phyloP scores from a whole-genome alignment of 2,329 filamentous ascomycete species.

The Cladosporium oxysporum region DNA sequence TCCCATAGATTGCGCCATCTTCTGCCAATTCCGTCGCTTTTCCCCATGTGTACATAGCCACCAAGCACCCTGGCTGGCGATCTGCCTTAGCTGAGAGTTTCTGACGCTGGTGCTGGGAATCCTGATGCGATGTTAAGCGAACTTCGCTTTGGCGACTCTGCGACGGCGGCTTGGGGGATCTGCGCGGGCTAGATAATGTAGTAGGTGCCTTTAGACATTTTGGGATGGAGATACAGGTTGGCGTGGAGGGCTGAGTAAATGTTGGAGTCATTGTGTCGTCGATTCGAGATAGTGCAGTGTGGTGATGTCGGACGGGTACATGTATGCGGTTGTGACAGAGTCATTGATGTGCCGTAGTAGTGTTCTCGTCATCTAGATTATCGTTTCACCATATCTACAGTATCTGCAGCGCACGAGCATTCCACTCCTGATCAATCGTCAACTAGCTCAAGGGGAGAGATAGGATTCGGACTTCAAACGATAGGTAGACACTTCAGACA shows the following conservation, averaged over 20 bases:
- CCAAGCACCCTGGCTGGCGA: neutral
- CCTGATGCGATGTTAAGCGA: neutral
- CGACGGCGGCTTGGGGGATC: neutral
- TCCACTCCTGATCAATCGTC: neutral
- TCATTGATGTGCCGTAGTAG: neutral
- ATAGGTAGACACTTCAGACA: neutral
- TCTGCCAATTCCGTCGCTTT: neutral
- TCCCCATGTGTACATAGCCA: neutral
- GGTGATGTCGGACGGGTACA: neutral
- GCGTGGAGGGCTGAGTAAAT: neutral
- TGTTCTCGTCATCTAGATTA: neutral
- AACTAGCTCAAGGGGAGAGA: neutral
- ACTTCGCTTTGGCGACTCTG: neutral
- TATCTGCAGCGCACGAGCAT: neutral
- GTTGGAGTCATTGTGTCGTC: neutral
- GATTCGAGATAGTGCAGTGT: neutral
- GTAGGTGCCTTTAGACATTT: neutral
- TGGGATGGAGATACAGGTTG: neutral
- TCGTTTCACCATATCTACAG: neutral
- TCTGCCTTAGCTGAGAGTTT: neutral
- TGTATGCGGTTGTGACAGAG: neutral
- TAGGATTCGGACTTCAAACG: neutral
- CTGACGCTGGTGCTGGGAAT: neutral
- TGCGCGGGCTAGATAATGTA: neutral
- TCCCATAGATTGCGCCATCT: conserved; percentile 14